phyloP scores from a whole-genome alignment of 306 rosid species.

The Sophora flavescens region DNA sequence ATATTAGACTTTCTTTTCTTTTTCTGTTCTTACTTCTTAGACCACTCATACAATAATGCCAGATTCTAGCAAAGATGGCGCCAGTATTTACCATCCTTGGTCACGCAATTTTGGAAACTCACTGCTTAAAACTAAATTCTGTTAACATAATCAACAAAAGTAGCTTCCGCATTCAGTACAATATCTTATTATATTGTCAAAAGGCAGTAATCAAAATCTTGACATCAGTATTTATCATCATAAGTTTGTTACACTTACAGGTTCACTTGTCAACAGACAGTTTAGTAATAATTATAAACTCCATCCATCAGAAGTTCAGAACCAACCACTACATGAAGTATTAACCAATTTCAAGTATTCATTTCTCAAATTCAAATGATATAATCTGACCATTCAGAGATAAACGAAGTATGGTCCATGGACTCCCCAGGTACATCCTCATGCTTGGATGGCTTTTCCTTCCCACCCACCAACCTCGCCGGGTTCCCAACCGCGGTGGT shows the following conservation, averaged over 20 bases:
- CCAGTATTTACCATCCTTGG: background rate
- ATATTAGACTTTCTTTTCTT: background rate
- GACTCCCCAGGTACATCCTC: conserved; percentile 95
- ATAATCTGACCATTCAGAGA: conserved; percentile 95
- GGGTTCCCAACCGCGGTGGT: conserved; percentile 91
- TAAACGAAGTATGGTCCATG: conserved; percentile 95
- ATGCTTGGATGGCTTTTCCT: conserved; percentile 76
- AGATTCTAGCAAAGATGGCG: background rate
- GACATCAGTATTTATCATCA: background rate
- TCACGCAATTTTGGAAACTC: background rate
- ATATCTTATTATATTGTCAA: background rate
- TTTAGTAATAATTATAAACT: background rate
- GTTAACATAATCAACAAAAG: background rate
- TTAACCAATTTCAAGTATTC: background rate
- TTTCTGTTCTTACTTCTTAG: background rate
- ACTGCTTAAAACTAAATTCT: background rate
- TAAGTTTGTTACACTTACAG: conserved; percentile 33
- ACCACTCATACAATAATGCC: background rate
- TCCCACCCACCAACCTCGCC: conserved; percentile 91
- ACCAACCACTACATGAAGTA: background rate
- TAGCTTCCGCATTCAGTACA: background rate
- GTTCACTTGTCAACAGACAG: background rate
- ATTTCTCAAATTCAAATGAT: conserved; percentile 54
- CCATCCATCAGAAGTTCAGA: background rate
- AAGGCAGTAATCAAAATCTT: background rate